Conservation (phyloP, 2,329 filamentous ascomycete genomes). For the Beauveria varroae region DNA sequence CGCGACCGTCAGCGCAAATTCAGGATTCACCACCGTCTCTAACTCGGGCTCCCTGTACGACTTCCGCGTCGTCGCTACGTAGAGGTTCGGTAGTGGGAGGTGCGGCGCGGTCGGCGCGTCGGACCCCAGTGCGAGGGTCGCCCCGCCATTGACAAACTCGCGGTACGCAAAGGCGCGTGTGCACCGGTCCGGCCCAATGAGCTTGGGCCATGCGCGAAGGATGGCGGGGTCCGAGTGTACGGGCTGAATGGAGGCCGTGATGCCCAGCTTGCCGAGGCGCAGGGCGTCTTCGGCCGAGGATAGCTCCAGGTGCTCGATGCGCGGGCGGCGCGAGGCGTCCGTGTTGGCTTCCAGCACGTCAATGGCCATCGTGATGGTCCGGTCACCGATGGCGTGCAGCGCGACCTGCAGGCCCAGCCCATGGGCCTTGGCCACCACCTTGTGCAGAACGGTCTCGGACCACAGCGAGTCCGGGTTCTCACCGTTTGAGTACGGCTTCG, state of each 20-base stretch:
- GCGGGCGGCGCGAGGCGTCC: conserved; percentile 42
- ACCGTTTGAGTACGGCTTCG: conserved; percentile 49
- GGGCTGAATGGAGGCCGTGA: conserved; percentile 50
- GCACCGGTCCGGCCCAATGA: conserved; percentile 44
- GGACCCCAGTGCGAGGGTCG: conserved; percentile 43
- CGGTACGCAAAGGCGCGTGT: conserved; percentile 51
- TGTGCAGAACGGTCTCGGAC: conserved; percentile 42
- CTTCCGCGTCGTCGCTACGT: conserved; percentile 47
- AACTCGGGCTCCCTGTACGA: conserved; percentile 42
- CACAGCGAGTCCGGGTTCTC: conserved; percentile 45
- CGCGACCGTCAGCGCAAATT: conserved; percentile 45
- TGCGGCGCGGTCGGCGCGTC: conserved; percentile 50
- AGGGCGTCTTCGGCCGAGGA: conserved; percentile 45
- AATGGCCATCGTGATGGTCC: conserved; percentile 49
- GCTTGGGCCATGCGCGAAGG: conserved; percentile 45
- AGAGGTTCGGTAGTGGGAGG: conserved; percentile 41
- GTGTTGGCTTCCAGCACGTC: conserved; percentile 42
- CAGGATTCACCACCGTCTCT: conserved; percentile 38
- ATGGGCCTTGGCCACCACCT: conserved; percentile 47
- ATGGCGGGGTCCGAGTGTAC: conserved; percentile 51
- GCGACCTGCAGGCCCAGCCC: conserved; percentile 51
- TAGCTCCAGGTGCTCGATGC: conserved; percentile 60
- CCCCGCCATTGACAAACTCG: conserved; percentile 46
- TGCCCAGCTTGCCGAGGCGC: conserved; percentile 45
- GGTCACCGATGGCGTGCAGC: conserved; percentile 58